Evolutionary conservation across 78 protist genomes (phyloP).

Genomic region (Chrysochromulina tobinii): DNA sequence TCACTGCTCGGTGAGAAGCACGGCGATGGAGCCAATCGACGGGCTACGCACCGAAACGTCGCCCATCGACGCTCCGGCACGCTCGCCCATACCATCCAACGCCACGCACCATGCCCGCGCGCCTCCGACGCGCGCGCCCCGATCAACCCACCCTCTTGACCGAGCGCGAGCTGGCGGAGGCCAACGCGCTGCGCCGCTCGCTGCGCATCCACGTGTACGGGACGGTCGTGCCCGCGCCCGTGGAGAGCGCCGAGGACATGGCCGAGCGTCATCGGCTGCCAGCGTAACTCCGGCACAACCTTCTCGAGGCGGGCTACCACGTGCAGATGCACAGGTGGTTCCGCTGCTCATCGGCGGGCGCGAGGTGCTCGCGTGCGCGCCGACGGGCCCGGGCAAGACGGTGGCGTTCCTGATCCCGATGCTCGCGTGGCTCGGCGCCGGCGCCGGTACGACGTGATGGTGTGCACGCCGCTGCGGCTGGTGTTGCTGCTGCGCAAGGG

Average conservation of each 20-base stretch:
- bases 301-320: background rate
- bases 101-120: too few relatives aligned
- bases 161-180: background rate
- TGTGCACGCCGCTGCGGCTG: background rate
- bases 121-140: too few relatives aligned
- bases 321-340: conserved; percentile 58
- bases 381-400: conserved; percentile 95
- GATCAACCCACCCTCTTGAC: too few relatives aligned
- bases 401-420: conserved; percentile 81
- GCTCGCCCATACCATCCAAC: too few relatives aligned
- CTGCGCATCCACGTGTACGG: conserved; percentile 22
- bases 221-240: background rate
- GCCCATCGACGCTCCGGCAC: too few relatives aligned
- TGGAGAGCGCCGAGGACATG: background rate
- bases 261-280: background rate
- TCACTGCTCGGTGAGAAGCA: too few relatives aligned
- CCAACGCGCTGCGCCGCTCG: background rate
- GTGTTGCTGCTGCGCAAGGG: background rate
- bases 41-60: too few relatives aligned
- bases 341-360: conserved; percentile 64
- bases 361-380: conserved; percentile 86
- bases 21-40: too few relatives aligned
- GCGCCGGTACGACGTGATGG: conserved; percentile 39
- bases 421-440: conserved; percentile 68
- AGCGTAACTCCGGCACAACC: background rate